Evolutionary conservation across 495 filamentous ascomycete species (phyloP).

Genomic region (Pyrenula massariospora): DNA sequence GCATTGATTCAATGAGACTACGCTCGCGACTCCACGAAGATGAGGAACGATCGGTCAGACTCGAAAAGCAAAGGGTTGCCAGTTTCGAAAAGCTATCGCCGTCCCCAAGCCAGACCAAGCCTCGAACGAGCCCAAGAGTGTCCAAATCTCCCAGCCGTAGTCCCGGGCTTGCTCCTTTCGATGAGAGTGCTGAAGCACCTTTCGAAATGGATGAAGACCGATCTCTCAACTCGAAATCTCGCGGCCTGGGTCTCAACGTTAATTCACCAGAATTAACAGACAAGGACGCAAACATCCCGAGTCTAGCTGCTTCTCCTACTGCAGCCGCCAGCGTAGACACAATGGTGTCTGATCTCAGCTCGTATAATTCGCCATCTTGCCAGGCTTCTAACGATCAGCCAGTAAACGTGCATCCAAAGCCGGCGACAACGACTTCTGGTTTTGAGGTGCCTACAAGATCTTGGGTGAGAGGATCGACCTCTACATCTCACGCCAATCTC

Average conservation of each 20-base stretch:
- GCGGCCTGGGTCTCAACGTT: background rate
- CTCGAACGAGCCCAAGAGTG: background rate
- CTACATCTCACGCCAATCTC: conserved; percentile 46
- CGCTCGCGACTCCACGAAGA: conserved; percentile 46
- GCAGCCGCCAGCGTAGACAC: background rate
- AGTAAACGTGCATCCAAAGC: background rate
- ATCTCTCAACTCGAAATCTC: background rate
- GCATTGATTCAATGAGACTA: conserved; percentile 48
- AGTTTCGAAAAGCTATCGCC: conserved; percentile 43
- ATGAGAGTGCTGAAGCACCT: background rate
- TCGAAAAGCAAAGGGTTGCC: conserved; percentile 23
- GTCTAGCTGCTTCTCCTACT: background rate
- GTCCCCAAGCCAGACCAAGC: conserved; percentile 23
- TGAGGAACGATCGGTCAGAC: conserved; percentile 39
- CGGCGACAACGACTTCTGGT: background rate
- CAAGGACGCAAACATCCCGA: background rate
- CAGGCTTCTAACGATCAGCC: background rate
- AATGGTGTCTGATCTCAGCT: background rate
- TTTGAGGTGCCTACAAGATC: background rate
- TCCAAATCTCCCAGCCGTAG: background rate
- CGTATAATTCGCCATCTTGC: background rate
- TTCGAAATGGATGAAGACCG: conserved; percentile 1
- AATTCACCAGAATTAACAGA: background rate
- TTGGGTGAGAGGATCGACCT: background rate
- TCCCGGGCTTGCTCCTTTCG: conserved; percentile 4